A percentile compares a stretch with the other conserved stretches of the same genome.
phyloP scores from a whole-genome alignment of 176 grass and related monocot species.

The Carex scoparia region DNA sequence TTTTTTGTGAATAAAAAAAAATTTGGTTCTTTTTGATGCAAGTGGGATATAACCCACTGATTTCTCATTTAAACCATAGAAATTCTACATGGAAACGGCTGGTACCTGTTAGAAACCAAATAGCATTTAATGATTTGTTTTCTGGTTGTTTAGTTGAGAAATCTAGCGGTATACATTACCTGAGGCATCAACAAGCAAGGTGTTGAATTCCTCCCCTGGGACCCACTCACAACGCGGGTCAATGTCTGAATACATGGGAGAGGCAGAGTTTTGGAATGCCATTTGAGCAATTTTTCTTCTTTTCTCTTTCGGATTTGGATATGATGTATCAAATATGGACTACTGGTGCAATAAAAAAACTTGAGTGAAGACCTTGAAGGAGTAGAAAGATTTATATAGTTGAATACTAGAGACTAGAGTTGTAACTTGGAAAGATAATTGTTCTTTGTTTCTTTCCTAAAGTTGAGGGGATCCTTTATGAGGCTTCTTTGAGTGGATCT shows the following conservation, averaged over 20 bases:
- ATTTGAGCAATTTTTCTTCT: slow-evolving; percentile 22
- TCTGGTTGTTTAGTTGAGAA: not conserved
- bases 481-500: slow-evolving; percentile 3
- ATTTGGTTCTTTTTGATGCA: too few relatives aligned
- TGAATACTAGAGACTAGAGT: not conserved
- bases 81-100: too few relatives aligned
- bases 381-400: not conserved
- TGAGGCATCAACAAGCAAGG: slow-evolving; percentile 41
- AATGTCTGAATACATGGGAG: slow-evolving; percentile 32
- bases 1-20: not conserved
- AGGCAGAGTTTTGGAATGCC: slow-evolving; percentile 12
- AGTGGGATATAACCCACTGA: too few relatives aligned
- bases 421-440: slow-evolving; percentile 23
- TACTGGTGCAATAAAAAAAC: not conserved
- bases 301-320: not conserved
- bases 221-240: slow-evolving; percentile 54
- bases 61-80: too few relatives aligned
- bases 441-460: slow-evolving; percentile 25
- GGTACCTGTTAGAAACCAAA: too few relatives aligned
- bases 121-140: not conserved
- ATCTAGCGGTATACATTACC: slow-evolving; percentile 8
- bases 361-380: not conserved
- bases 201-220: slow-evolving; percentile 34
- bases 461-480: slow-evolving; percentile 3
- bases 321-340: not conserved